Conservation (phyloP, 2,329 filamentous ascomycete species). For the Mollisiaceae sp. region DNA sequence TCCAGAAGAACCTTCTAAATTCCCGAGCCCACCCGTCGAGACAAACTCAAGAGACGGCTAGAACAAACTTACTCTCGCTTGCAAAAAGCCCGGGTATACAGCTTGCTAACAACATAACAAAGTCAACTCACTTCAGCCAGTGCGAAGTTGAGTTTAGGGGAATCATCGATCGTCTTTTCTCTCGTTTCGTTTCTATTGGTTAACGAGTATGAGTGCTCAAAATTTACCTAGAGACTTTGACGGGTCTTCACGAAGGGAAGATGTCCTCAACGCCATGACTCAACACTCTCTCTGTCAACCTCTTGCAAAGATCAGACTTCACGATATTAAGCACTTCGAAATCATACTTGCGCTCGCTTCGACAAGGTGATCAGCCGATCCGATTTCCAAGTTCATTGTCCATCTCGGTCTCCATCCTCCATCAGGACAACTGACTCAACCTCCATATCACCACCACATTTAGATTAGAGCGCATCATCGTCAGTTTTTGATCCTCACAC, state of each 20-base stretch:
- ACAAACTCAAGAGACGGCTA: background rate
- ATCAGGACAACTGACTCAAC: constrained; percentile 8
- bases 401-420: constrained; percentile 2
- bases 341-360: background rate
- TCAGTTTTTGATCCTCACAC: background rate
- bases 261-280: background rate
- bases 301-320: background rate
- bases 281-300: background rate
- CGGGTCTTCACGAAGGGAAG: background rate
- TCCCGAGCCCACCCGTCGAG: background rate
- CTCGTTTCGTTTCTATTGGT: background rate
- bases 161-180: background rate
- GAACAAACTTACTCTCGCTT: background rate
- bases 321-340: background rate
- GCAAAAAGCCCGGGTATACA: background rate
- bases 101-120: background rate
- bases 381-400: background rate
- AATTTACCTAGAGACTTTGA: background rate
- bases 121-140: background rate
- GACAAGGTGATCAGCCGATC: background rate
- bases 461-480: background rate
- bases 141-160: background rate
- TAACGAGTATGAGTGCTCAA: background rate
- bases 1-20: background rate
- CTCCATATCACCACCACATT: background rate